Evolutionary conservation across 2,329 filamentous ascomycete species (phyloP).

Genomic region (Botrytis sinoallii): DNA sequence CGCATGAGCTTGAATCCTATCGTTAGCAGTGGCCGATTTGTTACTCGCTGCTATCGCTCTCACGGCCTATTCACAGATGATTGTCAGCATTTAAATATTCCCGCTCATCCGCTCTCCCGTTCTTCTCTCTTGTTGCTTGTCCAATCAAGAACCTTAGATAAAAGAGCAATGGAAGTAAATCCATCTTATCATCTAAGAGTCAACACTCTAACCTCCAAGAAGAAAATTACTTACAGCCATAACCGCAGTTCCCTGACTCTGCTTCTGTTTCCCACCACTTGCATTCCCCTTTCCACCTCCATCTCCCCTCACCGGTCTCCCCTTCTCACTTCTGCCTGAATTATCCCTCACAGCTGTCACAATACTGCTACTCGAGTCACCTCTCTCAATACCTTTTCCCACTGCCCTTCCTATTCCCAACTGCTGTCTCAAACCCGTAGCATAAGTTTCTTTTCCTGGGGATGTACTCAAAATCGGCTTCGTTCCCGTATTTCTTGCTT

Average conservation of each 20-base stretch:
- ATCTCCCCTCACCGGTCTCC: not conserved
- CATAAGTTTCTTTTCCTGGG: not conserved
- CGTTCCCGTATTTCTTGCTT: not conserved
- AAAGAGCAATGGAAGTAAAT: not conserved
- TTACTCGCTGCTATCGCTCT: conserved; percentile 16
- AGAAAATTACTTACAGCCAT: conserved; percentile 11
- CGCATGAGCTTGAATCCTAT: not conserved
- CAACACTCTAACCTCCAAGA: not conserved
- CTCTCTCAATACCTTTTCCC: conserved; percentile 20
- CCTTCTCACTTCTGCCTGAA: conserved; percentile 21
- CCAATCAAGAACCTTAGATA: not conserved
- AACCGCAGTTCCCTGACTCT: conserved; percentile 15
- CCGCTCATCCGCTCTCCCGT: not conserved
- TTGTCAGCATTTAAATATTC: not conserved
- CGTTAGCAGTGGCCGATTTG: not conserved
- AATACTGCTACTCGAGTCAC: conserved; percentile 30
- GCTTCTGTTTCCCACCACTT: not conserved
- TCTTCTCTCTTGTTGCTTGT: not conserved
- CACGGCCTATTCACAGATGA: not conserved
- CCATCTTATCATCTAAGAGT: not conserved
- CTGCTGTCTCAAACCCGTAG: not conserved
- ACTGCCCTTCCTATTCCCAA: not conserved
- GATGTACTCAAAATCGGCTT: not conserved
- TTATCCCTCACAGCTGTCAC: conserved; percentile 32
- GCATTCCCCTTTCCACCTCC: conserved; percentile 19